These are phyloP conservation scores for Cucurbita argyrosperma DNA, from an alignment of 306 rosid genomes.

Conservation along the genomic window DNA sequence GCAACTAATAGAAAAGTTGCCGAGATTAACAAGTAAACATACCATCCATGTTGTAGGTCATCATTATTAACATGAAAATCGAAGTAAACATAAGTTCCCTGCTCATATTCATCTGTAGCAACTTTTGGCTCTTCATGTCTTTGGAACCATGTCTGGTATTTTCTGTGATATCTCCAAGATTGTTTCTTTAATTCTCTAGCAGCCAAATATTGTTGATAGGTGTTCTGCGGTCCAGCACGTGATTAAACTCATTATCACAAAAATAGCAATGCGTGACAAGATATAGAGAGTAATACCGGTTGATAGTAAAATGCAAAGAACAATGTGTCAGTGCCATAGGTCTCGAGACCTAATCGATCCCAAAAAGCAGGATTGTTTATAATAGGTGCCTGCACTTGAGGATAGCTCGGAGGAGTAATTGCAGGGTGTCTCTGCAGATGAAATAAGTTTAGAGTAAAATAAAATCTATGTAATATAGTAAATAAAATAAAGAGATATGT, in stretches of 20 bases:
- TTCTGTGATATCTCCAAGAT: slow-evolving; percentile 97
- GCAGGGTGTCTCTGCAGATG: slow-evolving; percentile 61
- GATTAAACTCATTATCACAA: slow-evolving; percentile 6
- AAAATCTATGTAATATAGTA: background rate
- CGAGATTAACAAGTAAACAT: slow-evolving; percentile 9
- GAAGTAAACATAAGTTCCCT: slow-evolving; percentile 89
- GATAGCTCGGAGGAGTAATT: slow-evolving; percentile 69
- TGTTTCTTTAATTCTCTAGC: slow-evolving; percentile 98
- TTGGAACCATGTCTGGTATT: slow-evolving; percentile 92
- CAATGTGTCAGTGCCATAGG: slow-evolving; percentile 61
- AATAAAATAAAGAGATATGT: slow-evolving; percentile 1
- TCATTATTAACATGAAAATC: slow-evolving; percentile 83
- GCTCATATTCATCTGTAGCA: slow-evolving; percentile 95
- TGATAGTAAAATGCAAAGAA: slow-evolving; percentile 92
- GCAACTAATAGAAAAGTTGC: background rate
- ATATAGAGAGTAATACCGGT: slow-evolving; percentile 39
- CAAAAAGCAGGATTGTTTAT: slow-evolving; percentile 91
- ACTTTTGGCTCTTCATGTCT: slow-evolving; percentile 97
- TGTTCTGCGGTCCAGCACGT: slow-evolving; percentile 42
- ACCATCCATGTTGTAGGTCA: slow-evolving; percentile 92
- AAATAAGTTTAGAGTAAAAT: slow-evolving; percentile 6
- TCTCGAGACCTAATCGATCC: slow-evolving; percentile 71
- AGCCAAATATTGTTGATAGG: slow-evolving; percentile 90
- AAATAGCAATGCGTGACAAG: background rate
- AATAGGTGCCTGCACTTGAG: slow-evolving; percentile 88